Percentiles rank a stretch among this genome's conserved stretches.
Evolutionary conservation across 2,329 filamentous ascomycete genomes (phyloP).

Genomic region (Beauveria australis): DNA sequence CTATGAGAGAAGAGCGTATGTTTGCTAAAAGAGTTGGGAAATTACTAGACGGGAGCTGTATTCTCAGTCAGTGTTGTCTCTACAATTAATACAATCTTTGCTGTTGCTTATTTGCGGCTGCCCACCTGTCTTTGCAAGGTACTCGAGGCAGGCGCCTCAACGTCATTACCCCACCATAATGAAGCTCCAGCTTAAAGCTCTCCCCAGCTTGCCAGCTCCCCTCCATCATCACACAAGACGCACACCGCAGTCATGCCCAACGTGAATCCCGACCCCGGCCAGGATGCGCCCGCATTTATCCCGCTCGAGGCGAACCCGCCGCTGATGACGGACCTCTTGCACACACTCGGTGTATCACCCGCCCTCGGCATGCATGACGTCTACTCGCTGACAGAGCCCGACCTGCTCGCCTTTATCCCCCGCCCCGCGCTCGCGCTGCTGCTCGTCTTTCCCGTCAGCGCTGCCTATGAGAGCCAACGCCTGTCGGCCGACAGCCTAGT

Average conservation of each 20-base stretch:
- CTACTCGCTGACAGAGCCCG: conserved; percentile 79
- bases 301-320: conserved; percentile 70
- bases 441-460: conserved; percentile 81
- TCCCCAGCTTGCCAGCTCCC: background rate
- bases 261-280: conserved; percentile 32
- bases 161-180: conserved; percentile 12
- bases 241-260: conserved; percentile 22
- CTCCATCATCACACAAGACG: background rate
- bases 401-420: conserved; percentile 78
- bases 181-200: background rate
- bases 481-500: conserved; percentile 60
- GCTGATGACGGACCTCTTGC: conserved; percentile 76
- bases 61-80: background rate
- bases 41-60: background rate
- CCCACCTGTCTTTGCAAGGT: background rate
- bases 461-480: conserved; percentile 70
- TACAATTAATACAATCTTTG: background rate
- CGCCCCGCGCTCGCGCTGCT: conserved; percentile 82
- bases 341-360: conserved; percentile 74
- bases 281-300: conserved; percentile 41
- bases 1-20: background rate
- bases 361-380: conserved; percentile 79
- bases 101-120: background rate
- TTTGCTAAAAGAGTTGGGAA: background rate
- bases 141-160: background rate